Percentiles rank a stretch among this genome's conserved stretches.
These are phyloP conservation scores for Talaromyces sp. DNA, from an alignment of 2,329 filamentous ascomycete genomes.

Conservation along the genomic window DNA sequence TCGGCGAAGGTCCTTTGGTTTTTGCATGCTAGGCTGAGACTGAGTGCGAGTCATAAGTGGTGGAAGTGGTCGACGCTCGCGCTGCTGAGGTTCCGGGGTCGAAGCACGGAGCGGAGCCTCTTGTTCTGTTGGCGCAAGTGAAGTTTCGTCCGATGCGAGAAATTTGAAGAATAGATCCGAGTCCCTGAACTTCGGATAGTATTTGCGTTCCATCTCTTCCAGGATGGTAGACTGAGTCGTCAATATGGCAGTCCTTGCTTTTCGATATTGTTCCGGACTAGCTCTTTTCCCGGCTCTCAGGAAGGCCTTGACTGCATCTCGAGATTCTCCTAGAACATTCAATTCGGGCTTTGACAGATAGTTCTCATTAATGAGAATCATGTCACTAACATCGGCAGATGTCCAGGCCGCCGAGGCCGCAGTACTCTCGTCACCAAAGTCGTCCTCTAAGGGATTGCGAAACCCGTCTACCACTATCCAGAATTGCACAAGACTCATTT, in stretches of 20 bases:
- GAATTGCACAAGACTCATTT: conserved; percentile 91
- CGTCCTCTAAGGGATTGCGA: conserved; percentile 86
- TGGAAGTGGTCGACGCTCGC: conserved; percentile 40
- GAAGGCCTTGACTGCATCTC: conserved; percentile 70
- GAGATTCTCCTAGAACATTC: conserved; percentile 67
- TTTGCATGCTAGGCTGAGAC: conserved; percentile 43
- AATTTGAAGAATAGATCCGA: conserved; percentile 97
- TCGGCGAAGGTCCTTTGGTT: conserved; percentile 54
- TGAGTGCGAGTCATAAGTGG: conserved; percentile 46
- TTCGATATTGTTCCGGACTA: conserved; percentile 75
- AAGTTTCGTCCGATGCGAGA: conserved; percentile 75
- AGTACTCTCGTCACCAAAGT: conserved; percentile 67
- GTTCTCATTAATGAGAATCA: conserved; percentile 85
- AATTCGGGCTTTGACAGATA: conserved; percentile 82
- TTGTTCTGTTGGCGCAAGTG: conserved; percentile 34
- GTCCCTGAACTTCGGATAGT: conserved; percentile 83
- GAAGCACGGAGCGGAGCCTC: conserved; percentile 20
- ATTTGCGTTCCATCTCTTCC: conserved; percentile 74
- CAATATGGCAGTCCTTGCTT: conserved; percentile 75
- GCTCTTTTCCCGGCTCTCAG: conserved; percentile 73
- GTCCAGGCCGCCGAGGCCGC: conserved; percentile 67
- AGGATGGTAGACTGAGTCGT: conserved; percentile 77
- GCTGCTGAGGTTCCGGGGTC: conserved; percentile 26
- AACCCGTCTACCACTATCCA: conserved; percentile 98
- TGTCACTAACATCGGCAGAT: conserved; percentile 77